phyloP scores from a whole-genome alignment of 1,284 basidiomycete species.

The Tausonia pullulans region DNA sequence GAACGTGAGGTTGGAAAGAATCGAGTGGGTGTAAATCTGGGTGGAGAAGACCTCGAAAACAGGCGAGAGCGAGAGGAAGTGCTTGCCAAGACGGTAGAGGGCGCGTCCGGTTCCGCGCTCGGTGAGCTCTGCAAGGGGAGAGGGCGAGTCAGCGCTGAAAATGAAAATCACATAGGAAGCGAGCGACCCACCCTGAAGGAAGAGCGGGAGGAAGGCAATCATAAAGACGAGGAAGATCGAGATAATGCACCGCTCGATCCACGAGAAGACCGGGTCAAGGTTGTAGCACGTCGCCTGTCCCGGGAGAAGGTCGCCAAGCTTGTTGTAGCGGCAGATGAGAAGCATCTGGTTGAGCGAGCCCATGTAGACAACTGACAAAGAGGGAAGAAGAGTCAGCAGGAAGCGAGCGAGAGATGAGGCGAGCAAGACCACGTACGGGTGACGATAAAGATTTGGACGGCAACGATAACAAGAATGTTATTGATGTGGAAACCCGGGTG shows the following conservation, averaged over 20 bases:
- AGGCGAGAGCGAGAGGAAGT: conserved; percentile 85
- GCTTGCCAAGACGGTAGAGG: conserved; percentile 75
- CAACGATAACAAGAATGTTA: conserved; percentile 94
- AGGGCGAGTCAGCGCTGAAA: conserved; percentile 1
- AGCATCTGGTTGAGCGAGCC: conserved; percentile 77
- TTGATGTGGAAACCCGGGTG: conserved; percentile 99
- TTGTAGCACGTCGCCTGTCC: conserved; percentile 83
- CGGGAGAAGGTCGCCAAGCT: conserved; percentile 55
- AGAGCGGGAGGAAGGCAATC: conserved; percentile 84
- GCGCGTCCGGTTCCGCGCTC: conserved; percentile 85
- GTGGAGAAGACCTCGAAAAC: conserved; percentile 93
- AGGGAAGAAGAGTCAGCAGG: conserved; percentile 13
- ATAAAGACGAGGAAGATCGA: conserved; percentile 95
- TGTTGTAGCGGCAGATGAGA: conserved; percentile 62
- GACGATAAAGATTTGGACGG: conserved; percentile 83
- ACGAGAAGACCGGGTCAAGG: conserved; percentile 73
- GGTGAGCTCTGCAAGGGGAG: conserved; percentile 55
- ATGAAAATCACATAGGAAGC: not conserved
- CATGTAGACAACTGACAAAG: conserved; percentile 64
- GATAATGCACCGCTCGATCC: conserved; percentile 89
- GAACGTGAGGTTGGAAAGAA: conserved; percentile 85
- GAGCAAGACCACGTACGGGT: conserved; percentile 47
- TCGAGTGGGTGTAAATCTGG: conserved; percentile 91
- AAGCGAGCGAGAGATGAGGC: conserved; percentile 8
- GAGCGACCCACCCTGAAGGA: conserved; percentile 66